Evolutionary conservation across 352 stramenopile species (phyloP).

Genomic region (Phytophthora megakarya): DNA sequence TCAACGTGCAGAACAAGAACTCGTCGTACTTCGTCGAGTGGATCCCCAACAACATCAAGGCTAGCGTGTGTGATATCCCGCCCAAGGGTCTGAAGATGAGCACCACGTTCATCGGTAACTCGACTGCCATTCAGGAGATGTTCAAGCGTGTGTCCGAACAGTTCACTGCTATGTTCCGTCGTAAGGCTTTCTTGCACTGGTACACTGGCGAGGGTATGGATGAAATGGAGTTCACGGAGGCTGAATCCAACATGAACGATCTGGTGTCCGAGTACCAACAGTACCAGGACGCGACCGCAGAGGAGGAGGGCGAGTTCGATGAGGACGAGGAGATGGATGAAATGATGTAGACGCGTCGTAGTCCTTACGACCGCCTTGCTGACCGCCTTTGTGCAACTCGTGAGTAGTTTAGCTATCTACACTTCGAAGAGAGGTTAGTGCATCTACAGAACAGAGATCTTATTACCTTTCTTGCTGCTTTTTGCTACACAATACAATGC

Average conservation of each 20-base stretch:
- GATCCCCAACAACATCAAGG: constrained; percentile 99
- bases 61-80: constrained; percentile 99
- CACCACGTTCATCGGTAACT: constrained; percentile 99
- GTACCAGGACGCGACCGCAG: constrained; percentile 99
- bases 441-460: constrained; percentile 64
- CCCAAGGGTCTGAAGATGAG: constrained; percentile 98
- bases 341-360: constrained; percentile 86
- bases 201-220: constrained; percentile 99
- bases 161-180: constrained; percentile 99
- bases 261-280: constrained; percentile 99
- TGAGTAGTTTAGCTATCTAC: constrained; percentile 73
- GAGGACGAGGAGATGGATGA: constrained; percentile 95
- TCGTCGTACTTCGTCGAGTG: constrained; percentile 99
- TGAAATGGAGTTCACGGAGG: constrained; percentile 99
- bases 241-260: constrained; percentile 99
- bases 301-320: constrained; percentile 98
- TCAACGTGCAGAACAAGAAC: constrained; percentile 99
- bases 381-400: constrained; percentile 40
- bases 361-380: constrained; percentile 46
- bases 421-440: constrained; percentile 53
- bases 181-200: constrained; percentile 99
- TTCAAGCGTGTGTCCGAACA: constrained; percentile 99
- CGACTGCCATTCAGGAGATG: constrained; percentile 99
- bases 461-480: constrained; percentile 56
- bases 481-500: constrained; percentile 24